Base-by-base conservation (phyloP, 208 protist species). In the Leishmania arabica region DNA sequence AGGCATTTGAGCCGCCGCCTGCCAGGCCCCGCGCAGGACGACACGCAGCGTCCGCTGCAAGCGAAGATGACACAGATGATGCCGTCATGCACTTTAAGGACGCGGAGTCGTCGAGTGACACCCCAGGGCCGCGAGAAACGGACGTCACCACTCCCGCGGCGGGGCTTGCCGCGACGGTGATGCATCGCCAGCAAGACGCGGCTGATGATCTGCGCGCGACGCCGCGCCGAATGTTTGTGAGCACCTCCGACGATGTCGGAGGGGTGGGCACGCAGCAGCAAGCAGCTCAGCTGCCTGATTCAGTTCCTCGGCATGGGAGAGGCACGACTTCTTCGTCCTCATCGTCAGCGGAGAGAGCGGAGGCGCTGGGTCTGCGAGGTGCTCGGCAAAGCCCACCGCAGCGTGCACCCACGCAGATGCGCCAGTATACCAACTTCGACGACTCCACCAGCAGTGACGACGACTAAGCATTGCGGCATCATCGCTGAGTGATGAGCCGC, bases 301-400 rank as follows among this genome's bases (percentile, higher is more conserved):
- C 76, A 27, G 90, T 93, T 15, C 87, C 90, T 24, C 84, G 78
- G 6, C 90, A 93, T 77, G 90, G 89, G 17, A 79, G 77, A 21
- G 72, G 82, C 31, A 91, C 90, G 6, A 91, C 90, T 0, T 85
- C 87, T 9, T 91, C 88, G 13, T 93, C 90, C 19, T 88, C 85
- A 8, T 90, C 89, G 6, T 85, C 72, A 47, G 78, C 88, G 15
- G 83, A 77, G 76, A 47, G 71, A 64, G 71, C 72, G 47, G 79
- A 79, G 62, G 81, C 74, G 68, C 79, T 78, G 6, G 77, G 82
- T 64, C 82, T 85, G 60, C 77, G 62, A 21, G 24, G 51, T 53
- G 40, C 64, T 7, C 68, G 60, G 13, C 37, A 62, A 24, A 56
- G 54, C 3, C 56, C 72, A 69, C 68, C 78, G 75, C 80, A 77